phyloP scores from a whole-genome alignment of 2,329 filamentous ascomycete genomes.

The Pseudocercospora pini-densiflorae region DNA sequence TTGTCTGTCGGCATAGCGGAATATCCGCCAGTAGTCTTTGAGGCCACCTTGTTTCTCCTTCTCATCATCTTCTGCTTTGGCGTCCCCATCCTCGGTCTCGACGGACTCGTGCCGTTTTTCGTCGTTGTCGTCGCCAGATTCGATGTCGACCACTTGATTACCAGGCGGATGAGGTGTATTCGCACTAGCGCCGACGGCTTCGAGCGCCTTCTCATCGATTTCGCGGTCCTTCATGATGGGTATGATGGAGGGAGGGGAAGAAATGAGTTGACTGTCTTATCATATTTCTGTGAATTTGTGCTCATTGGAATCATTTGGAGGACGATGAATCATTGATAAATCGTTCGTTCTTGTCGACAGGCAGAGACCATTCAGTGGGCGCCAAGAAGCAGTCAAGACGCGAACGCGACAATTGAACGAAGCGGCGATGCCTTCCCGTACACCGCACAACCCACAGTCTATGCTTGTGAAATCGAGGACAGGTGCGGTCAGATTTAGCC shows the following conservation, averaged over 20 bases:
- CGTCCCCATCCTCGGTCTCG: slow-evolving; percentile 15
- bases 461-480: background rate
- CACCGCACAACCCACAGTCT: too few species aligned
- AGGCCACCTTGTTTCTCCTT: slow-evolving; percentile 25
- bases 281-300: background rate
- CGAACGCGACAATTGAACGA: slow-evolving; percentile 1
- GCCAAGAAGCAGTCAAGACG: background rate
- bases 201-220: slow-evolving; percentile 19
- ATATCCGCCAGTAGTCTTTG: slow-evolving; percentile 37
- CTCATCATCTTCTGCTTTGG: slow-evolving; percentile 12
- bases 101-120: slow-evolving; percentile 9
- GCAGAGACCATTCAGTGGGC: slow-evolving; percentile 5
- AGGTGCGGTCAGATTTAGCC: background rate
- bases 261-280: background rate
- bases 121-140: slow-evolving; percentile 9
- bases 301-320: background rate
- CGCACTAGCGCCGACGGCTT: slow-evolving; percentile 9
- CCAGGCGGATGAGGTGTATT: slow-evolving; percentile 9
- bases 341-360: background rate
- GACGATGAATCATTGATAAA: background rate
- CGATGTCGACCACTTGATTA: slow-evolving; percentile 10
- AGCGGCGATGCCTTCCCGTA: background rate
- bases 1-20: slow-evolving; percentile 37
- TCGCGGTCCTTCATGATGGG: slow-evolving; percentile 10
- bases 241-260: background rate